phyloP scores from a whole-genome alignment of 371 early-diverging fungal genomes.

The Mucor irregularis region DNA sequence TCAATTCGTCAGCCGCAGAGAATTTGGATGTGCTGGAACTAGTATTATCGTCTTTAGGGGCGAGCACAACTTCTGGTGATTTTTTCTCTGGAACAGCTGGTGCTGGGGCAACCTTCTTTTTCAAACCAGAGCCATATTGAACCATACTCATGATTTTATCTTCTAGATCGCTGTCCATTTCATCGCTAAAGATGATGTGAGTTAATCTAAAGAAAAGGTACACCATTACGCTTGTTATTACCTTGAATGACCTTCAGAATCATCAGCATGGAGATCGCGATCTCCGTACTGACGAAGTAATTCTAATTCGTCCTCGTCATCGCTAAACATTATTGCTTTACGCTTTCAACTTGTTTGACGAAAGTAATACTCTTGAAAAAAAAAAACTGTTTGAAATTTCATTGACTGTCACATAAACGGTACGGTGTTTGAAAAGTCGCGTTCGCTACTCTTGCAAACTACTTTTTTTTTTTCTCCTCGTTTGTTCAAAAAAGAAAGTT shows the following conservation, averaged over 20 bases:
- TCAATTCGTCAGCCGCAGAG: constrained; percentile 2
- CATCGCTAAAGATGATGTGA: constrained; percentile 14
- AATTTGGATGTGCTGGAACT: neutral
- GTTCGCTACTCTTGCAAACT: neutral
- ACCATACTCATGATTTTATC: constrained; percentile 28
- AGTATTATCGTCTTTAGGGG: neutral
- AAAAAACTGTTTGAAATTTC: no score
- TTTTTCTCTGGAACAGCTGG: neutral
- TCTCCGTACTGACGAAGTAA: constrained; percentile 23
- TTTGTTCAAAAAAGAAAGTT: constrained; percentile 25
- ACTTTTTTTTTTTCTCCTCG: neutral
- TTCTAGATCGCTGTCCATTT: constrained; percentile 29
- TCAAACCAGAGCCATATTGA: constrained; percentile 11
- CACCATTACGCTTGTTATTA: neutral
- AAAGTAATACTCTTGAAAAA: no score
- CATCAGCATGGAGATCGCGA: constrained; percentile 3
- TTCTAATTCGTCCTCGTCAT: constrained; percentile 25
- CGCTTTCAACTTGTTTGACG: neutral
- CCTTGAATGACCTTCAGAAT: constrained; percentile 11
- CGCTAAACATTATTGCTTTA: constrained; percentile 15
- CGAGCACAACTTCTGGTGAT: neutral
- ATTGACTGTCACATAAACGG: no score
- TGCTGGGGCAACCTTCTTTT: neutral
- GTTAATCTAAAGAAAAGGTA: neutral
- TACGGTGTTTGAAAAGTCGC: constrained; percentile 1